A percentile compares a stretch with the other conserved stretches of the same genome.
Evolutionary conservation across 1,284 basidiomycete species (phyloP).

Genomic region (Lentinula novae-zelandiae): DNA sequence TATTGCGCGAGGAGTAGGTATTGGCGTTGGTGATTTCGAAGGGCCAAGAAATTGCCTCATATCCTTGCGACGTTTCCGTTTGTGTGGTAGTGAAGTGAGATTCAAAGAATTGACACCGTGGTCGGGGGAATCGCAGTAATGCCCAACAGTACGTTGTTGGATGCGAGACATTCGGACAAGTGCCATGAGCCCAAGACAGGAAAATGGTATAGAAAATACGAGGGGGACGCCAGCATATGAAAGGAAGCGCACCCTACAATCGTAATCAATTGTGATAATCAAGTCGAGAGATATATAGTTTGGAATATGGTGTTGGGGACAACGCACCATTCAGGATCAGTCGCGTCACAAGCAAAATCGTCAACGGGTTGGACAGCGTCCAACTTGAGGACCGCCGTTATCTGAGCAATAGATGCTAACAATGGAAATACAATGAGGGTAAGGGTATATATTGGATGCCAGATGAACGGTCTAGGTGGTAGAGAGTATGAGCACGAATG

Average conservation of each 20-base stretch:
- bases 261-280: neutral
- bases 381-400: slow-evolving; percentile 38
- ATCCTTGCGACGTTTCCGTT: slow-evolving; percentile 13
- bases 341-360: slow-evolving; percentile 54
- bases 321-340: slow-evolving; percentile 49
- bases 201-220: slow-evolving; percentile 47
- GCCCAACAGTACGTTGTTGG: slow-evolving; percentile 27
- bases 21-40: slow-evolving; percentile 4
- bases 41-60: slow-evolving; percentile 2
- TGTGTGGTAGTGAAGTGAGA: slow-evolving; percentile 22
- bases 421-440: slow-evolving; percentile 47
- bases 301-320: neutral
- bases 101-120: slow-evolving; percentile 1
- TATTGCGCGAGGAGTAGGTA: slow-evolving; percentile 21
- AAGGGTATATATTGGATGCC: slow-evolving; percentile 38
- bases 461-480: slow-evolving; percentile 32
- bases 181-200: slow-evolving; percentile 45
- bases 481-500: neutral
- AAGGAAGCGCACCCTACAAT: slow-evolving; percentile 52
- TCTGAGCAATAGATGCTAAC: slow-evolving; percentile 37
- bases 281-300: neutral
- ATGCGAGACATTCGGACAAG: slow-evolving; percentile 33
- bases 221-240: slow-evolving; percentile 58
- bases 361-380: slow-evolving; percentile 42
- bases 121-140: slow-evolving; percentile 12